Evolutionary conservation across 352 stramenopile genomes (phyloP), one percentile per base, ranked within the genome.

Genomic region (Phytopythium montanum): DNA sequence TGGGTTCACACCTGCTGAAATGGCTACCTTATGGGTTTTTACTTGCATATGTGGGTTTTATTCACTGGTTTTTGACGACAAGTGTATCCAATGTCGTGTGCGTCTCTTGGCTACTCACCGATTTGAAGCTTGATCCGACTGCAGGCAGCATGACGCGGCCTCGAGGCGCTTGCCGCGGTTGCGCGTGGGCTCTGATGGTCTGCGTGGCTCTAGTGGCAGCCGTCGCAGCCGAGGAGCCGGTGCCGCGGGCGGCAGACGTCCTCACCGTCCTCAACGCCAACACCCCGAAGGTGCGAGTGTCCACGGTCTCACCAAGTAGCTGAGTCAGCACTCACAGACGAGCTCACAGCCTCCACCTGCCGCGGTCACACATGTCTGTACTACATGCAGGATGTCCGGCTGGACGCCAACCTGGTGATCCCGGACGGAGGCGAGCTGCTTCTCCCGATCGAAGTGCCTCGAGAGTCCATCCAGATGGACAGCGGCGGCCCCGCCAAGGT

Each of bases 361-460:
- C 48, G 7, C 16, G 26, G n/a, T n/a, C n/a, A n/a, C n/a, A n/a
- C n/a, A n/a, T 34, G 6, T 14, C 8, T 34, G 46, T n/a, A n/a
- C 31, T 36, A n/a, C 31, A 19, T 34, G 7, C 60, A 86, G 71
- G 68, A 79, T 29, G 64, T 93, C 25, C 81, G 75, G 12, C 51
- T 93, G 28, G 75, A 90, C 25, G 81, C 83, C 12, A 90, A 91
- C 38, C 56, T 94, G 7, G 63, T 78, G 49, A 92, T 94, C 26
- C 81, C 81, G 0, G 84, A 91, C 54, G 84, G 79, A 2, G 68
- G 81, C 16, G 81, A 90, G 64, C 52, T 94, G 23, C 66, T 90
- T 0, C 59, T 94, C 0, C 72, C 59, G 23, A 83, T 94, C 34
- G 59, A 92, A 61, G 78, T 94, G 9, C 79, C 81, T 3, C 70